Evolutionary conservation across 2,329 filamentous ascomycete species (phyloP), one percentile per base, ranked within the genome.

Genomic region (Tolypocladium capitatum): DNA sequence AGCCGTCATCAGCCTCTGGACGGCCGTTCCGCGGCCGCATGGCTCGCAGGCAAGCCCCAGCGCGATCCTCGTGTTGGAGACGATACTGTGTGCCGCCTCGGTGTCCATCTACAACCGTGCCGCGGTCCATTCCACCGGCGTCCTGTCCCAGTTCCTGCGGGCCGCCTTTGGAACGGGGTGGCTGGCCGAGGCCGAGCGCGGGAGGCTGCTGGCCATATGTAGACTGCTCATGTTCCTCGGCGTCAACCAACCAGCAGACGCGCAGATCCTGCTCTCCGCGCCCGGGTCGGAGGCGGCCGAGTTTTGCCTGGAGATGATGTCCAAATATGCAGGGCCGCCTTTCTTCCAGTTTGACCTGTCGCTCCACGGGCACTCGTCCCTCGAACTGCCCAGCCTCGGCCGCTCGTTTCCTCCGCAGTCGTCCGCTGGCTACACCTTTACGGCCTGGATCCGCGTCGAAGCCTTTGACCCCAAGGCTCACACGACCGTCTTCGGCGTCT

Each of bases 311-410:
- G 75, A 81, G 46, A 83, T 86, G 61, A 78, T 94, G 54, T 80
- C 81, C 52, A 74, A 74, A 44, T 88, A 91, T 50, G 81, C 83
- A 53, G 78, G 81, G 14, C 88, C 92, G 6, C 80, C 90, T 0
- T 90, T 86, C 62, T 84, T 98, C 55, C 89, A 97, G 56, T 97
- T 98, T 64, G 92, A 98, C 62, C 73, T 98, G 21, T 92, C 89
- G 1, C 69, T 88, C 16, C 76, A 89, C 62, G 94, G 94, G 0
- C 91, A 88, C 64, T 86, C 87, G 14, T 95, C 92, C 0, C 78
- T 97, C 52, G 94, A 98, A 62, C 72, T 98, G 28, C 80, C 88
- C 8, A 90, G 81, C n/a, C 72, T 98, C 27, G 88, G 88, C 6
- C 81, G 86, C 31, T 68, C 80, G 2, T 98, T 98, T 58, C 94